Evolutionary conservation across 495 filamentous ascomycete genomes (phyloP).

Genomic region (Daldinia loculata): DNA sequence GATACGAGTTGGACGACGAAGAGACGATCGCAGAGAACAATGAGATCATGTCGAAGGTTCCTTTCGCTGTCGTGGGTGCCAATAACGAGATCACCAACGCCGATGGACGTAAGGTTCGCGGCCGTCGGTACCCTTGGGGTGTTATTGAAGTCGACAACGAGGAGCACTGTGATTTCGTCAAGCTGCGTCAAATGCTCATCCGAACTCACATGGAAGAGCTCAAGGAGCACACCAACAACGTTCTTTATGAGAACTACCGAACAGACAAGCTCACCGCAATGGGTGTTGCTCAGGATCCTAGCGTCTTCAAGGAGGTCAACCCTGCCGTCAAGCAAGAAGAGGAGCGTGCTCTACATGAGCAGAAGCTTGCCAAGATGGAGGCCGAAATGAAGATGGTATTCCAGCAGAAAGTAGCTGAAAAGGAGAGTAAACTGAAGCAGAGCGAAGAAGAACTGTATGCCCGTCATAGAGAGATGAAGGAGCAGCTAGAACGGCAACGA

Average conservation of each 20-base stretch:
- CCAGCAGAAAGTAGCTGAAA: conserved; percentile 99
- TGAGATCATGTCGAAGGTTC: conserved; percentile 99
- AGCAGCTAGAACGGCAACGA: conserved; percentile 94
- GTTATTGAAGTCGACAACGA: conserved; percentile 99
- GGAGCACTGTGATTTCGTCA: conserved; percentile 99
- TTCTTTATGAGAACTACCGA: conserved; percentile 98
- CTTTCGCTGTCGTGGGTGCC: conserved; percentile 96
- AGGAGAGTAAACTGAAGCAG: conserved; percentile 99
- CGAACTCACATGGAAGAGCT: conserved; percentile 99
- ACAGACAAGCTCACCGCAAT: conserved; percentile 98
- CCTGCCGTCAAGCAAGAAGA: conserved; percentile 99
- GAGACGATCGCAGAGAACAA: conserved; percentile 99
- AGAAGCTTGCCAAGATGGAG: conserved; percentile 99
- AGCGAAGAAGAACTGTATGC: conserved; percentile 99
- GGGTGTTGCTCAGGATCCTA: conserved; percentile 98
- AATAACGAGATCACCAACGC: conserved; percentile 89
- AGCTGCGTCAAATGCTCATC: conserved; percentile 99
- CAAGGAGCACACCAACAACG: conserved; percentile 99
- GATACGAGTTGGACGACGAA: conserved; percentile 98
- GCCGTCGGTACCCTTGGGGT: conserved; percentile 97
- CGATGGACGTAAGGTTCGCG: conserved; percentile 95
- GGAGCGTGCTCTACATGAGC: conserved; percentile 95
- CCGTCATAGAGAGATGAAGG: conserved; percentile 99
- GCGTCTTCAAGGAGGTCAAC: conserved; percentile 99
- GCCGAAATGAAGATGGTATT: conserved; percentile 99